Evolutionary conservation across 129 eudicot species (phyloP).

Genomic region (Daucus carota): DNA sequence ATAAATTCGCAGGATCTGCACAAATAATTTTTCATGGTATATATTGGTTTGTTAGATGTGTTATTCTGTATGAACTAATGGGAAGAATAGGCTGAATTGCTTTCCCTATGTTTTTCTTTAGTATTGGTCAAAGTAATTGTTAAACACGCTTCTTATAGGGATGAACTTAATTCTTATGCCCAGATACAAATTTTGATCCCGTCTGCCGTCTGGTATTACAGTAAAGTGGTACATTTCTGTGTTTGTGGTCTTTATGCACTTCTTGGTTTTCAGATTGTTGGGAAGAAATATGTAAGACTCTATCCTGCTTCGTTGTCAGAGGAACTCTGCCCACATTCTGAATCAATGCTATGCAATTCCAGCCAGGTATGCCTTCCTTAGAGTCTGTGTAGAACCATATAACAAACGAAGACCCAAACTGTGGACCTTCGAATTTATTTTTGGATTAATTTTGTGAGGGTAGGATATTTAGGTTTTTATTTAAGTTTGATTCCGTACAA

Average conservation of each 20-base stretch:
- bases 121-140: background rate
- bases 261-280: constrained; percentile 56
- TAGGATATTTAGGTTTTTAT: background rate
- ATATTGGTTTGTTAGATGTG: background rate
- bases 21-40: background rate
- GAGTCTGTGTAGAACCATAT: background rate
- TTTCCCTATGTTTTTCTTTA: background rate
- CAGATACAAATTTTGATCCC: no score
- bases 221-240: background rate
- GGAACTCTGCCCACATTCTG: constrained; percentile 74
- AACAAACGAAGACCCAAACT: background rate
- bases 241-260: constrained; percentile 1
- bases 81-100: background rate
- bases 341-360: constrained; percentile 78
- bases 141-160: background rate
- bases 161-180: background rate
- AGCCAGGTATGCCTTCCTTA: constrained; percentile 53
- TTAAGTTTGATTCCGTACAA: background rate
- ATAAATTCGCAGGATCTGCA: background rate
- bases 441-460: background rate
- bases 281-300: constrained; percentile 78
- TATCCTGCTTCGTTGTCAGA: constrained; percentile 75
- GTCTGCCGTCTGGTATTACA: background rate
- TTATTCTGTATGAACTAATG: background rate
- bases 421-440: background rate